Percentiles rank a stretch among this genome's conserved stretches.
Conservation (phyloP, 768 basidiomycete species). For the Tremella mesenterica region DNA sequence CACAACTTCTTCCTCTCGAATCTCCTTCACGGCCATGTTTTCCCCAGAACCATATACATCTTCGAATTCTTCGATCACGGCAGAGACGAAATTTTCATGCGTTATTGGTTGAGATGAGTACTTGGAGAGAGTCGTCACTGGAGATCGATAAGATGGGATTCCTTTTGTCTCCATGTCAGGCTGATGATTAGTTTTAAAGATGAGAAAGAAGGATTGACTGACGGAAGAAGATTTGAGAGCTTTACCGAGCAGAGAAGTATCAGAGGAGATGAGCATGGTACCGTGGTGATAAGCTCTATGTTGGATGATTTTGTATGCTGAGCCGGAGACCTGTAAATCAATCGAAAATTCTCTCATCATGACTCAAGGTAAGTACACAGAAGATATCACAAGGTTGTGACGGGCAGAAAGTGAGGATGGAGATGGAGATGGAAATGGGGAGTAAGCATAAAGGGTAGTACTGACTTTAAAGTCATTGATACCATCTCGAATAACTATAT, state of each 20-base stretch:
- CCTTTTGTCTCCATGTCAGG: conserved; percentile 72
- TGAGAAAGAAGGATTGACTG: conserved; percentile 5
- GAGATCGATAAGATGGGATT: conserved; percentile 82
- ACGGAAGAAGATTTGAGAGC: conserved; percentile 49
- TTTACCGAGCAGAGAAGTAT: conserved; percentile 62
- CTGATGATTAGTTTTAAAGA: conserved; percentile 45
- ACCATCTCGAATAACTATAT: conserved; percentile 61
- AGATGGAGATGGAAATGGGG: background rate
- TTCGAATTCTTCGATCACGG: conserved; percentile 62
- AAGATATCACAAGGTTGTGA: background rate
- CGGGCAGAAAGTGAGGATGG: background rate
- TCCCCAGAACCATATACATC: conserved; percentile 20
- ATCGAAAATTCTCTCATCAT: too few relatives aligned
- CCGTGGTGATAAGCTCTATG: conserved; percentile 93
- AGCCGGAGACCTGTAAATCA: conserved; percentile 72
- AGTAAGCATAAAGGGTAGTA: conserved; percentile 24
- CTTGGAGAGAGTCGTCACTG: conserved; percentile 66
- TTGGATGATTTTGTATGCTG: conserved; percentile 90
- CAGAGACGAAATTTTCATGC: conserved; percentile 63
- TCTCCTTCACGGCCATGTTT: conserved; percentile 37
- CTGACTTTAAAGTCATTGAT: conserved; percentile 69
- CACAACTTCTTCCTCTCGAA: conserved; percentile 50
- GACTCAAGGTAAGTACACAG: too few relatives aligned
- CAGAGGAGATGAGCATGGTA: conserved; percentile 89
- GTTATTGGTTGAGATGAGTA: conserved; percentile 46